Conservation (phyloP, 257 asterid species). For the Salvia hispanica region DNA sequence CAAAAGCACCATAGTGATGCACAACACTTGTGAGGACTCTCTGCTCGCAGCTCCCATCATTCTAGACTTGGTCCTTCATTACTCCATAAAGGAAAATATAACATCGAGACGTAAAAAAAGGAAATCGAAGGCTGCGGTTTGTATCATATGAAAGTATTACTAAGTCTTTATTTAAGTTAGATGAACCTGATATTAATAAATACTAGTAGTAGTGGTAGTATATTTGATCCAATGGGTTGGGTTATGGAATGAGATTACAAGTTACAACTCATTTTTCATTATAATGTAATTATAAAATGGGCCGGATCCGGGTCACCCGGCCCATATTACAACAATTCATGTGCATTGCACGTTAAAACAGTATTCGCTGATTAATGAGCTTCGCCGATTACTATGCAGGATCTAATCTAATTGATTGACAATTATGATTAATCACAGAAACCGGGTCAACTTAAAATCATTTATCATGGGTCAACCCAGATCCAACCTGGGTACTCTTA, state of each 20-base stretch:
- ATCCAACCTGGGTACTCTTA: slow-evolving; percentile 31
- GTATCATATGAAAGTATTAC: no score
- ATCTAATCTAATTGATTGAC: not conserved
- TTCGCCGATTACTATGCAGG: slow-evolving; percentile 20
- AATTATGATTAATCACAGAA: not conserved
- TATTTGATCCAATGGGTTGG: no score
- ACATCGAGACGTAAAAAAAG: no score
- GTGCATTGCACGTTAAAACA: slow-evolving; percentile 35
- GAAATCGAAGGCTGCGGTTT: no score
- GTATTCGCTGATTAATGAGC: slow-evolving; percentile 28
- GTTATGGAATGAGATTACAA: no score
- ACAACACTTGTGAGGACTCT: slow-evolving; percentile 96
- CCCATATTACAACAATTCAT: not conserved
- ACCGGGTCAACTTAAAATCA: slow-evolving; percentile 24
- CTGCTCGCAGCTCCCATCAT: slow-evolving; percentile 96
- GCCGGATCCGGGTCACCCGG: not conserved
- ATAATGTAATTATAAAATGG: no score
- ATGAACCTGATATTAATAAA: no score
- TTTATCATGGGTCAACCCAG: slow-evolving; percentile 8
- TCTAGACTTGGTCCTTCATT: slow-evolving; percentile 82
- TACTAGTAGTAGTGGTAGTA: no score
- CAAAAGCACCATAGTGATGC: slow-evolving; percentile 83
- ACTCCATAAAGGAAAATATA: no score
- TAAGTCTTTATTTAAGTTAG: no score
- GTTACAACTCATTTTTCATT: no score